Evolutionary conservation across 1,284 basidiomycete species (phyloP), one percentile per base, ranked within the genome.

Genomic region (Ganoderma sinense): DNA sequence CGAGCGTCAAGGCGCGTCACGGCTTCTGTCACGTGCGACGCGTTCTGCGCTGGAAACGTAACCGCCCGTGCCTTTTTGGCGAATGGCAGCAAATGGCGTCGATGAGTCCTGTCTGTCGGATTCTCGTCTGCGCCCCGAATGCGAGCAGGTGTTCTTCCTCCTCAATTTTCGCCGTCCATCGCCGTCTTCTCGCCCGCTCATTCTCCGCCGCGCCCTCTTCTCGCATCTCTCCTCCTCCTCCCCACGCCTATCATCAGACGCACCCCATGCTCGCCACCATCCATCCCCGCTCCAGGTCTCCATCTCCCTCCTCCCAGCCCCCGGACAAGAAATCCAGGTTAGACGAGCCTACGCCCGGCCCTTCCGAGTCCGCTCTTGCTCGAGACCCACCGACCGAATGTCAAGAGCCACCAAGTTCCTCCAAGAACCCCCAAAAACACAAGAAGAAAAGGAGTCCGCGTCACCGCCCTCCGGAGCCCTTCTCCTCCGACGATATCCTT

Each of bases 401-500:
- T 75, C 75, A 48, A 60, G 55, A 51, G 2, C 41, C 62, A 53
- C 62, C 74, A 67, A 62, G 45, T 72, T 53, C 71, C 71, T 68
- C 61, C 71, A 67, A 70, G 48, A 69, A 68, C 33, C 33, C 51
- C 66, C 31, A 60, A 39, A 72, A 75, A 55, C 69, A 72, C 13
- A 72, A 79, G 61, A 75, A 73, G 71, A 76, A 74, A 67, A 79
- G 75, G 64, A 73, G 69, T 62, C 76, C 78, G 62, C 75, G 73
- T 39, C 59, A 39, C 36, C 36, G 74, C 5, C 71, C 86, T 5
- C 89, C 91, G 1, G 93, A 94, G 70, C 83, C 86, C 1, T 93
- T 88, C 75, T 91, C 93, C 1, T 73, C 87, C 2, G 93, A 92
- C 58, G 94, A 97, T 76, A 92, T 96, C 2, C 82, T 94, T 43